Conservation (phyloP, 306 rosid species). For the Gastrolobium bilobum region DNA sequence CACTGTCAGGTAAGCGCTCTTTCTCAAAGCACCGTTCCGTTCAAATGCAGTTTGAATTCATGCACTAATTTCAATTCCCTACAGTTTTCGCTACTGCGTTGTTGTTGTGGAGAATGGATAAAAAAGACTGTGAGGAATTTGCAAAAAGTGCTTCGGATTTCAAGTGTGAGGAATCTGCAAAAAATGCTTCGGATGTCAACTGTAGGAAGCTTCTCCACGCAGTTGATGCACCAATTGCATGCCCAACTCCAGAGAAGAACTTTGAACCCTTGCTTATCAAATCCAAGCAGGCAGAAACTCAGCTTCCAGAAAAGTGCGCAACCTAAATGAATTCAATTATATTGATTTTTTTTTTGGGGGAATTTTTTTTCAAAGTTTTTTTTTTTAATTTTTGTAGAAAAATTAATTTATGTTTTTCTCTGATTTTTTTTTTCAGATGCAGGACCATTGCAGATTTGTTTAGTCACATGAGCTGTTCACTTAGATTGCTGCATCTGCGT, state of each 20-base stretch:
- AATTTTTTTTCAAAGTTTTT: neutral
- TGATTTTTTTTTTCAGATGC: slow-evolving; percentile 52
- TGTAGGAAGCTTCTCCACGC: slow-evolving; percentile 33
- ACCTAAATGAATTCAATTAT: slow-evolving; percentile 28
- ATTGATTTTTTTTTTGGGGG: neutral
- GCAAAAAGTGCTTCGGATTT: slow-evolving; percentile 32
- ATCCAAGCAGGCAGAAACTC: slow-evolving; percentile 36
- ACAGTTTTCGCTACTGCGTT: slow-evolving; percentile 8
- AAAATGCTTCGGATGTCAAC: slow-evolving; percentile 35
- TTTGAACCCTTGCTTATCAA: slow-evolving; percentile 49
- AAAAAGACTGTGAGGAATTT: slow-evolving; percentile 29
- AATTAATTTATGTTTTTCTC: slow-evolving; percentile 16
- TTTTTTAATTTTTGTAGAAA: neutral
- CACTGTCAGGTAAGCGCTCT: slow-evolving; percentile 36
- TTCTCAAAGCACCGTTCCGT: slow-evolving; percentile 13
- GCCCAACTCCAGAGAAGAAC: slow-evolving; percentile 70
- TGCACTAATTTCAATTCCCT: neutral
- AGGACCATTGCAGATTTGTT: slow-evolving; percentile 57
- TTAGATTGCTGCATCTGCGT: slow-evolving; percentile 61
- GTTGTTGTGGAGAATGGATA: slow-evolving; percentile 54
- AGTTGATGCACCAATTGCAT: slow-evolving; percentile 52
- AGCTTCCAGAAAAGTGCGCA: slow-evolving; percentile 63
- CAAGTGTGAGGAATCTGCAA: slow-evolving; percentile 30
- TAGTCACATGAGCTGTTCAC: slow-evolving; percentile 60
- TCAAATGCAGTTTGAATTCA: slow-evolving; percentile 20